These are phyloP conservation scores for Ambrosia hybrid DNA, from an alignment of 140 eudicot species.

Conservation along the genomic window DNA sequence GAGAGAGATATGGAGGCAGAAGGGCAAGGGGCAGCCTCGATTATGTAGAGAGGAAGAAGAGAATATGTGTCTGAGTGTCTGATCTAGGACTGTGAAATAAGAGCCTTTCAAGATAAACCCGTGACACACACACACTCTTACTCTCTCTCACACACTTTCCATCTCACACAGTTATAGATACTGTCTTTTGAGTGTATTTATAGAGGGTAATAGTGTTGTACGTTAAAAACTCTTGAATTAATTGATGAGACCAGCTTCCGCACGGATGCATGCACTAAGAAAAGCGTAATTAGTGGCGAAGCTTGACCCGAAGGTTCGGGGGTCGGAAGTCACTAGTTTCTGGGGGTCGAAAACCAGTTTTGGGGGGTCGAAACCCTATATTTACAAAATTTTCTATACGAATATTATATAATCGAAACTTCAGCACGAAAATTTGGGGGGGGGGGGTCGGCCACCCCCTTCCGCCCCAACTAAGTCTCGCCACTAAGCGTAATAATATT, in stretches of 20 bases:
- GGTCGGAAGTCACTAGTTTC: no score
- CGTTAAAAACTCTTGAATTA: slow-evolving; percentile 6
- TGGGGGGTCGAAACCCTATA: no score
- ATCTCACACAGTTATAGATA: slow-evolving; percentile 16
- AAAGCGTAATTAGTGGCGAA: no score
- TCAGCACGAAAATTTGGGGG: no score
- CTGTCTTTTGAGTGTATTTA: slow-evolving; percentile 29
- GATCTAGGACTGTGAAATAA: slow-evolving; percentile 68
- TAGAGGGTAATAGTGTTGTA: neutral
- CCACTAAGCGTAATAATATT: no score
- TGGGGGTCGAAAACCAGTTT: no score
- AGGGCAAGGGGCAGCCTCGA: slow-evolving; percentile 44
- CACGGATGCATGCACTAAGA: no score
- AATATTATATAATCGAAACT: no score
- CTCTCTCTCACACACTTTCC: slow-evolving; percentile 16
- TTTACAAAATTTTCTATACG: no score
- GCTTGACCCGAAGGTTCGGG: no score
- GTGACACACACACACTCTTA: slow-evolving; percentile 51
- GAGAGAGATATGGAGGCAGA: neutral
- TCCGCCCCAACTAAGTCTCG: no score
- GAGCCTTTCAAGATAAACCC: slow-evolving; percentile 99
- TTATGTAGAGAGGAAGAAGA: slow-evolving; percentile 52
- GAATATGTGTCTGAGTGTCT: slow-evolving; percentile 93
- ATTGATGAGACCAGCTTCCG: neutral
- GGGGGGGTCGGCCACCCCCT: no score